Conservation (phyloP, 106 monocot species). For the Triglochin maritima region DNA sequence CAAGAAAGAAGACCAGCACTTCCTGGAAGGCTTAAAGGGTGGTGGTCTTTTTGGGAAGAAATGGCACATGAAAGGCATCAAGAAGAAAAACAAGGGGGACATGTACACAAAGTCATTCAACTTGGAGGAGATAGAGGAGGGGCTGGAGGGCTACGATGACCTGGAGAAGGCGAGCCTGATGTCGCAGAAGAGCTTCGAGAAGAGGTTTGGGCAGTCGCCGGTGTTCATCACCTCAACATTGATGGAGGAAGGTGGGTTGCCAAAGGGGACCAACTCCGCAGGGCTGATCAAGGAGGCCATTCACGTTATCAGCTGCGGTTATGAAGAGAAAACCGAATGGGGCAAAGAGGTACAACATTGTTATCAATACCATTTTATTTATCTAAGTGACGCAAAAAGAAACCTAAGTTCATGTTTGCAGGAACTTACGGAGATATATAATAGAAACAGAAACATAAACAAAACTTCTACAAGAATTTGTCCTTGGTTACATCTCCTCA, state of each 20-base stretch:
- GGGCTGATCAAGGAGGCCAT: constrained; percentile 78
- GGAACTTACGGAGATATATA: not conserved
- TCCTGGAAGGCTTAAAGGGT: constrained; percentile 26
- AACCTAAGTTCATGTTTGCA: not conserved
- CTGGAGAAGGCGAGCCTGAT: constrained; percentile 76
- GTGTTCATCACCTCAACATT: constrained; percentile 90
- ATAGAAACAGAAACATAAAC: too few species aligned
- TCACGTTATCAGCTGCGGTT: constrained; percentile 79
- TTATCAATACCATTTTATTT: not conserved
- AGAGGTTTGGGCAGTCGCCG: constrained; percentile 86
- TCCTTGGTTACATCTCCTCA: too few species aligned
- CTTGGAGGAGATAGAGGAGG: constrained; percentile 91
- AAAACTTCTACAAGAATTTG: too few species aligned
- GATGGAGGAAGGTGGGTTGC: constrained; percentile 75
- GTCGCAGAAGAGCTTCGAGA: constrained; percentile 97
- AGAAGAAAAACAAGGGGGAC: constrained; percentile 31
- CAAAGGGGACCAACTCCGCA: constrained; percentile 29
- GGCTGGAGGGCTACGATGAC: constrained; percentile 86
- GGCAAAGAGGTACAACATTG: constrained; percentile 63
- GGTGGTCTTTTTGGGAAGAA: constrained; percentile 9
- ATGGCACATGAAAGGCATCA: not conserved
- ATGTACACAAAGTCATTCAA: constrained; percentile 32
- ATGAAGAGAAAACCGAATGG: constrained; percentile 93
- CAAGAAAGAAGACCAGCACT: constrained; percentile 27
- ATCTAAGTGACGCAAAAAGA: not conserved